phyloP scores from a whole-genome alignment of 768 basidiomycete genomes.

The Naganishia onofrii region DNA sequence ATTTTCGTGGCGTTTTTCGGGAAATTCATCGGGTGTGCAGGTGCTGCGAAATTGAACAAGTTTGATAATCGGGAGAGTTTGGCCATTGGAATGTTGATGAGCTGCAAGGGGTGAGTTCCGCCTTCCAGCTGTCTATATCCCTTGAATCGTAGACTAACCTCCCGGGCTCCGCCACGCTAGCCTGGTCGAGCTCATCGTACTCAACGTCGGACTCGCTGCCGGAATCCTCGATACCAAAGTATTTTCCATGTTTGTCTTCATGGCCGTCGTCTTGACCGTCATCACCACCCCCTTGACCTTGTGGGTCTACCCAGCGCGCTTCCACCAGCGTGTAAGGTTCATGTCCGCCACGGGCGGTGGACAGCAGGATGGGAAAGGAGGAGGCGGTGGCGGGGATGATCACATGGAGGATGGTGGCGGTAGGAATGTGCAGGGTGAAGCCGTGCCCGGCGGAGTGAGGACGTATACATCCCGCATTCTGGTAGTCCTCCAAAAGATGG shows the following conservation, averaged over 20 bases:
- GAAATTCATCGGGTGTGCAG: slow-evolving; percentile 72
- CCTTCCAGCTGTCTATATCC: too few species aligned
- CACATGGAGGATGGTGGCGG: slow-evolving; percentile 13
- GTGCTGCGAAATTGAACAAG: slow-evolving; percentile 61
- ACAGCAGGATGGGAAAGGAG: slow-evolving; percentile 16
- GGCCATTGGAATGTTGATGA: slow-evolving; percentile 84
- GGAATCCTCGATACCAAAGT: slow-evolving; percentile 63
- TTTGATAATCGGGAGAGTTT: slow-evolving; percentile 74
- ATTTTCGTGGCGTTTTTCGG: slow-evolving; percentile 71
- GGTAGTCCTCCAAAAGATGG: slow-evolving; percentile 82
- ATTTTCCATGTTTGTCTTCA: slow-evolving; percentile 85
- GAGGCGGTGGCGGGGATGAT: too few species aligned
- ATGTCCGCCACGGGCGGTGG: background rate
- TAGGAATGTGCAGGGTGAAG: slow-evolving; percentile 10
- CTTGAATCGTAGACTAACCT: too few species aligned
- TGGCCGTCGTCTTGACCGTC: slow-evolving; percentile 70
- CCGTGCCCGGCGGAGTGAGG: slow-evolving; percentile 30
- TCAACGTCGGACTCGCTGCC: slow-evolving; percentile 78
- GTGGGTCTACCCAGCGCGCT: slow-evolving; percentile 67
- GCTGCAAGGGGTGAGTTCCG: slow-evolving; percentile 77
- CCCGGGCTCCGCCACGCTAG: slow-evolving; percentile 44
- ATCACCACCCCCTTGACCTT: slow-evolving; percentile 80
- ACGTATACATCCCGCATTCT: slow-evolving; percentile 64
- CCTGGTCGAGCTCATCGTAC: slow-evolving; percentile 84
- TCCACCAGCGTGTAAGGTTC: slow-evolving; percentile 48